Base-by-base conservation (phyloP, 176 grass and related monocot species). In the Thalia dealbata region DNA sequence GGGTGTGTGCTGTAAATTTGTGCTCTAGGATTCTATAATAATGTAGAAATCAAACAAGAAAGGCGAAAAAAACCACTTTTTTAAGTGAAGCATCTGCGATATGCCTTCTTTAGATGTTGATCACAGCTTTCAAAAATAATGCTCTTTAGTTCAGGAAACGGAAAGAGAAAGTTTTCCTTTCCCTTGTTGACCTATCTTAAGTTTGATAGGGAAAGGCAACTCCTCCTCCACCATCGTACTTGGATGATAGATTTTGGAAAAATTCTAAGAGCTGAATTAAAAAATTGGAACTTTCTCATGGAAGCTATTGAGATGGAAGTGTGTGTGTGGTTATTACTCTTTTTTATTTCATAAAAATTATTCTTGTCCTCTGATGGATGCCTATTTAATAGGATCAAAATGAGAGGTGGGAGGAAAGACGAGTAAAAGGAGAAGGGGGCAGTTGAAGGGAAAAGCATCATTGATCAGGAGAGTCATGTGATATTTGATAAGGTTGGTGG, bases 61-160 rank as follows among this genome's bases (percentile, higher is more conserved):
- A 13, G 62, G 12, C 24, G 3, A 23, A 30, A 32, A 32, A 29
- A 68, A 68, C 11, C 65, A 68, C 54, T 58, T 58, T 58, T n/a
- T 58, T 10, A 43, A 68, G 65, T 68, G 65, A 68, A 42, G 35
- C 32, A 68, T 68, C 65, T 68, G 18, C 6, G 54, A 58, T 58
- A n/a, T n/a, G 21, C 22, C 54, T 58, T n/a, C 54, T 58, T 19
- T 58, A n/a, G 19, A 58, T 58, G 54, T 1, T 19, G 19, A 58
- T 58, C 22, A 19, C 22, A 23, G 54, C 18, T 58, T 8, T n/a
- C 3, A 56, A n/a, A 22, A 58, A 58, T n/a, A 48, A n/a, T 58
- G 21, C 7, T n/a, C 21, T 58, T 58, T 58, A n/a, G 54, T 58
- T 10, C 19, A 11, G n/a, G 38, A 27, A 68, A 44, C 65, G 18